Conservation (phyloP, 2,329 filamentous ascomycete species). For the Lachnellula hyalina region DNA sequence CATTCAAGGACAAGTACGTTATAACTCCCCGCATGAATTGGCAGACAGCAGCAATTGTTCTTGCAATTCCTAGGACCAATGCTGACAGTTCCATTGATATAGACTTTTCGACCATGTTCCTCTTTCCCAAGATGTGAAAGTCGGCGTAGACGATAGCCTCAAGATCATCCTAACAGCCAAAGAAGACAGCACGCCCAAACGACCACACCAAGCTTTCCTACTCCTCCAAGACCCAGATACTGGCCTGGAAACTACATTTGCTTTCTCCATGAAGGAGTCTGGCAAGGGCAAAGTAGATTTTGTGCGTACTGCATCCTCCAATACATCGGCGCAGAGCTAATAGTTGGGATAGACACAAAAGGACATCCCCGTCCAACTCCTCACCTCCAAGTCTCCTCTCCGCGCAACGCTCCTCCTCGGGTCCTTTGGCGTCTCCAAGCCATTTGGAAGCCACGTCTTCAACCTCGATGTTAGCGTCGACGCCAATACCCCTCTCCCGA, state of each 20-base stretch:
- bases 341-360: conserved; percentile 63
- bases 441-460: conserved; percentile 67
- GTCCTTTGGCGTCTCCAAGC: conserved; percentile 72
- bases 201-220: conserved; percentile 91
- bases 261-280: conserved; percentile 76
- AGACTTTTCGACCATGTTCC: conserved; percentile 29
- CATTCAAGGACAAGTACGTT: conserved; percentile 60
- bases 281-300: conserved; percentile 83
- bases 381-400: conserved; percentile 61
- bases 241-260: conserved; percentile 81
- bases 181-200: conserved; percentile 71
- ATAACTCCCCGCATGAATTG: neutral
- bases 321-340: conserved; percentile 12
- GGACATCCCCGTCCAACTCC: conserved; percentile 81
- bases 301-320: conserved; percentile 48
- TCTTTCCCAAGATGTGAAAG: conserved; percentile 55
- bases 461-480: conserved; percentile 63
- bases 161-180: conserved; percentile 78
- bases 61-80: neutral
- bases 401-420: conserved; percentile 78
- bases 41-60: neutral
- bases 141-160: conserved; percentile 66
- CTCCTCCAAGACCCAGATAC: conserved; percentile 68
- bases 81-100: conserved; percentile 11
- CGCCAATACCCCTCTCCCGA: conserved; percentile 51